Conservation (phyloP, 2,329 filamentous ascomycete species). For the Ploettnerulaceae sp. region DNA sequence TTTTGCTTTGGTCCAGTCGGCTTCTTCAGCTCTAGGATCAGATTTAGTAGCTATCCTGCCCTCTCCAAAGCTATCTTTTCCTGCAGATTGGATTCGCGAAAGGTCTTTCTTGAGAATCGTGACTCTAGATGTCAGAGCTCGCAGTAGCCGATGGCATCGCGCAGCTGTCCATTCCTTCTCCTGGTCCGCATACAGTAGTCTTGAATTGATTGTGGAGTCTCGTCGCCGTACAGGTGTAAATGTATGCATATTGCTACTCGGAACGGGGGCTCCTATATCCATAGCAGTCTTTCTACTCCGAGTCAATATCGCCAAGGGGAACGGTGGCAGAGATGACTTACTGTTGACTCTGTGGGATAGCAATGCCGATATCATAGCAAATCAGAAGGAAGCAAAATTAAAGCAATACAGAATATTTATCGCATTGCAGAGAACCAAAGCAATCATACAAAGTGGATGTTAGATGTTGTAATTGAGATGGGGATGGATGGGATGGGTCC, state of each 20-base stretch:
- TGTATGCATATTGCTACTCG: slow-evolving; percentile 14
- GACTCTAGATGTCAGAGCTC: slow-evolving; percentile 40
- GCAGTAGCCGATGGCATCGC: slow-evolving; percentile 41
- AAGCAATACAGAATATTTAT: slow-evolving; percentile 1
- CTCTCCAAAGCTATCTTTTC: neutral
- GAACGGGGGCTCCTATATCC: slow-evolving; percentile 7
- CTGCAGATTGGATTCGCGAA: slow-evolving; percentile 16
- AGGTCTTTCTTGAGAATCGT: slow-evolving; percentile 37
- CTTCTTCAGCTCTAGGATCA: slow-evolving; percentile 9
- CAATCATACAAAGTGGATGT: neutral
- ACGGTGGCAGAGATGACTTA: neutral
- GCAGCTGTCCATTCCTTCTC: slow-evolving; percentile 38
- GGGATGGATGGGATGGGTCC: neutral
- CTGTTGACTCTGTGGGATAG: neutral
- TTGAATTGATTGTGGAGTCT: slow-evolving; percentile 22
- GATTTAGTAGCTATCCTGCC: neutral
- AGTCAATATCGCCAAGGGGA: neutral
- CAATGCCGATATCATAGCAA: slow-evolving; percentile 11
- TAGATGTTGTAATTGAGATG: neutral
- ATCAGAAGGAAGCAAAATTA: slow-evolving; percentile 1
- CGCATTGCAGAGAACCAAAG: slow-evolving; percentile 1
- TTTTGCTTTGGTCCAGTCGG: slow-evolving; percentile 24
- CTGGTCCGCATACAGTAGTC: slow-evolving; percentile 16
- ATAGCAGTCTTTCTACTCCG: slow-evolving; percentile 7
- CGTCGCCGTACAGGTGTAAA: slow-evolving; percentile 30